Conservation (phyloP, 2,329 filamentous ascomycete genomes). For the Paramyrothecium roridum region DNA sequence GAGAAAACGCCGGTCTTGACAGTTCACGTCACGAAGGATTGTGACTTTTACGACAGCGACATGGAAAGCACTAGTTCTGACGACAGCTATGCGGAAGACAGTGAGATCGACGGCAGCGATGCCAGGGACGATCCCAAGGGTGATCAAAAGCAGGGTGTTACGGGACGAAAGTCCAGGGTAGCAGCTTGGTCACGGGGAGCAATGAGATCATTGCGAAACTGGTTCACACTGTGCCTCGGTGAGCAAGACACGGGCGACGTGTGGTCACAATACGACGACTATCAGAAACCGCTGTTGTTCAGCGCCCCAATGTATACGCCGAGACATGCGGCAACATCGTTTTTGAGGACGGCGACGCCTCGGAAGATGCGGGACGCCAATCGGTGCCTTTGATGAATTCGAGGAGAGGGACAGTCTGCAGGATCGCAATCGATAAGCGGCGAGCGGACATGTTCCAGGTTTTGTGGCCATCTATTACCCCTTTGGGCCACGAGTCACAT, state of each 20-base stretch:
- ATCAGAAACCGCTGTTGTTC: slow-evolving; percentile 16
- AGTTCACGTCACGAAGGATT: background rate
- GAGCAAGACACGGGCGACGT: background rate
- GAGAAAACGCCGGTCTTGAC: background rate
- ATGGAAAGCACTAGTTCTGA: background rate
- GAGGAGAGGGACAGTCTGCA: slow-evolving; percentile 3
- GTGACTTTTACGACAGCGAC: background rate
- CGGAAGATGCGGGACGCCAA: slow-evolving; percentile 33
- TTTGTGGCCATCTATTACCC: no score
- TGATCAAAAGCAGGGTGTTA: background rate
- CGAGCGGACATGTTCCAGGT: no score
- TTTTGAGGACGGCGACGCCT: slow-evolving; percentile 38
- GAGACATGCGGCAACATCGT: slow-evolving; percentile 36
- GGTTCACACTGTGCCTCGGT: slow-evolving; percentile 10
- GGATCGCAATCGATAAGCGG: background rate
- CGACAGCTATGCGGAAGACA: background rate
- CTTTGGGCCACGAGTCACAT: no score
- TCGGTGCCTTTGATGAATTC: slow-evolving; percentile 26
- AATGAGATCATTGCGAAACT: background rate
- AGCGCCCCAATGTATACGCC: slow-evolving; percentile 21
- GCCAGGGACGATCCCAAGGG: background rate
- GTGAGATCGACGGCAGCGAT: background rate
- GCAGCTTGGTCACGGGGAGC: background rate
- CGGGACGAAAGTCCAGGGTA: background rate
- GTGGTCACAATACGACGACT: slow-evolving; percentile 10